Evolutionary conservation across 495 filamentous ascomycete species (phyloP), one percentile per base, ranked within the genome.

Genomic region (Xanthoparmelia taractica): DNA sequence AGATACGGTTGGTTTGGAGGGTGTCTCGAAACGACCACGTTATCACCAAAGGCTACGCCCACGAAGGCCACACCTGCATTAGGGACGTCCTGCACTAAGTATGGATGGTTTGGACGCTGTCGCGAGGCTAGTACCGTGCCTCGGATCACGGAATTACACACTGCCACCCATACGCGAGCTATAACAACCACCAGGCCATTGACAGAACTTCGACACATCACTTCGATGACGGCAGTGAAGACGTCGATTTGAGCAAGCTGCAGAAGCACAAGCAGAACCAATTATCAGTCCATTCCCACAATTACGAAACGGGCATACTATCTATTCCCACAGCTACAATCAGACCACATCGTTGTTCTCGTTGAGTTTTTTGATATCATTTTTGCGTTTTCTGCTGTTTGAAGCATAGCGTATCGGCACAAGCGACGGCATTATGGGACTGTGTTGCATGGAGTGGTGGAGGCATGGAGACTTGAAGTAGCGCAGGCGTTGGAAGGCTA

Each of bases 31-130:
- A 63, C 65, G n/a, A 64, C 61, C 7, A 67, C 65, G 18, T 33
- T 63, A 34, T 64, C 61, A 36, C 48, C 61, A 38, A 67, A 61
- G 0, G 48, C 57, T n/a, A 38, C 59, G 27, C 36, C 61, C 33
- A 54, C 50, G 50, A 33, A 54, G 29, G 50, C 50, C 8, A 33
- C 27, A 20, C 50, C 50, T 31, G 50, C 48, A 33, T 13, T 54
- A 54, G 91, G 90, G 5, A 83, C 85, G 58, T 94, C 91, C 0
- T 96, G 92, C 76, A 83, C 89, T 70, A 92, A 89, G 8, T 90
- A 91, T 57, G 92, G 91, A 23, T 83, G 78, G 77, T 81, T 80
- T 61, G 80, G 80, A 63, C 52, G 62, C n/a, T 69, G 67, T 65
- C 55, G 65, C 7, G 65, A 67, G 38, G 59, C 65, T 37, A 64